These are phyloP conservation scores for Hypericum perforatum DNA, from an alignment of 345 rosid species.

Conservation along the genomic window DNA sequence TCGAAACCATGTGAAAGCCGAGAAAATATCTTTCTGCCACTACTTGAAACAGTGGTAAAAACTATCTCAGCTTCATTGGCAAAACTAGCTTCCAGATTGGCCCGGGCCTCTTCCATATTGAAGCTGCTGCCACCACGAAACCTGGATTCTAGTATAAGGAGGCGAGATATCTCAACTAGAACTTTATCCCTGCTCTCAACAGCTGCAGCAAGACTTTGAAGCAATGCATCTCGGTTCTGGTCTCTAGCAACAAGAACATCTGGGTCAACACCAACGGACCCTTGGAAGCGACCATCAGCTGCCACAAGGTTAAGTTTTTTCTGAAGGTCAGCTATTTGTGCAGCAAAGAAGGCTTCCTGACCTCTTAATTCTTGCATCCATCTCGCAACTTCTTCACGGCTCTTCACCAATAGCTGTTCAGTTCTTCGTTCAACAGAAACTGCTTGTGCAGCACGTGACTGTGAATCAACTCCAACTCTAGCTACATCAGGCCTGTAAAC, in stretches of 20 bases:
- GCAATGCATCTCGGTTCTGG: conserved; percentile 74
- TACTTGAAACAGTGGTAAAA: conserved; percentile 97
- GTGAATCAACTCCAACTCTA: conserved; percentile 96
- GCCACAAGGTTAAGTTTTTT: conserved; percentile 70
- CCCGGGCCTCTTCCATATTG: conserved; percentile 94
- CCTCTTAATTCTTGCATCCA: conserved; percentile 74
- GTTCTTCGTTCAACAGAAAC: conserved; percentile 98
- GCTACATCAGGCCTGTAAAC: conserved; percentile 97
- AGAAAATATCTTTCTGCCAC: conserved; percentile 93
- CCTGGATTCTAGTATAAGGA: conserved; percentile 68
- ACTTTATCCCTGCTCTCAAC: conserved; percentile 95
- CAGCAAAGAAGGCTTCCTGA: conserved; percentile 72
- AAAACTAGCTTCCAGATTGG: conserved; percentile 93
- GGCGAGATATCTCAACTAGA: conserved; percentile 95
- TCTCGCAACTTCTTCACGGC: conserved; percentile 76
- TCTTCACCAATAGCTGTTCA: conserved; percentile 69
- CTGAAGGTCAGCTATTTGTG: conserved; percentile 68
- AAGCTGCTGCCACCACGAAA: conserved; percentile 73
- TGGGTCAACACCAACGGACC: conserved; percentile 97
- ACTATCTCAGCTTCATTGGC: conserved; percentile 99
- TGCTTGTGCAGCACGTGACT: conserved; percentile 97
- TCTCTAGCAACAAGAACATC: conserved; percentile 83
- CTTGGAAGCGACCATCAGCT: conserved; percentile 72
- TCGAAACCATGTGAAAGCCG: conserved; percentile 98
- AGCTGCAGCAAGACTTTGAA: conserved; percentile 87